A percentile compares a stretch with the other conserved stretches of the same genome.
Evolutionary conservation across 2,329 filamentous ascomycete species (phyloP).

Genomic region (Fusarium brevicatenulatum): DNA sequence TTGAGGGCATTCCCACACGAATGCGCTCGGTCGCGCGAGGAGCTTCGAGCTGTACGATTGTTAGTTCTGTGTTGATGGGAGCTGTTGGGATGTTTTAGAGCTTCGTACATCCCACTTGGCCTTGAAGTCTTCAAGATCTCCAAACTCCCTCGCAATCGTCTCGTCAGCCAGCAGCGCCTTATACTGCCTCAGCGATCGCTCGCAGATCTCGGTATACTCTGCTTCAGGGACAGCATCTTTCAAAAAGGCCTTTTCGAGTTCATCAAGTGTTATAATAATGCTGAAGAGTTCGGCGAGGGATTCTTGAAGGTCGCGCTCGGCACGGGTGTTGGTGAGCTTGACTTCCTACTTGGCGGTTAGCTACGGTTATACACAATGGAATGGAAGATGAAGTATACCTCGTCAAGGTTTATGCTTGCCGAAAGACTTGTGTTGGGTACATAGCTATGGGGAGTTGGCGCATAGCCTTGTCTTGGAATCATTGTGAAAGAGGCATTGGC

Average conservation of each 20-base stretch:
- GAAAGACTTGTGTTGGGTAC: conserved; percentile 84
- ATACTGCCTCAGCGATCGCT: conserved; percentile 93
- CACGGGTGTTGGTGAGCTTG: conserved; percentile 85
- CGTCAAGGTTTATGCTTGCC: conserved; percentile 92
- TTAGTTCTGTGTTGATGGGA: background rate
- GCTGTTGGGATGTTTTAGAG: rapidly evolving
- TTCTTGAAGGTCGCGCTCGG: conserved; percentile 93
- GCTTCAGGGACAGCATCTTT: conserved; percentile 92
- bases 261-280: conserved; percentile 94
- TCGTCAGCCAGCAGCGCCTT: conserved; percentile 93
- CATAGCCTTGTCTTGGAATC: conserved; percentile 77
- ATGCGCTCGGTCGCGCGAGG: conserved; percentile 93
- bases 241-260: conserved; percentile 94
- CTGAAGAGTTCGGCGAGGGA: conserved; percentile 97
- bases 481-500: conserved; percentile 54
- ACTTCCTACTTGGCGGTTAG: conserved; percentile 75
- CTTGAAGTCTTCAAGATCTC: conserved; percentile 90
- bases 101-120: conserved; percentile 82
- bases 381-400: conserved; percentile 64
- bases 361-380: background rate
- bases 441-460: conserved; percentile 90
- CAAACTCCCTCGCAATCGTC: conserved; percentile 87
- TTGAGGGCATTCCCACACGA: conserved; percentile 91
- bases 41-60: conserved; percentile 78
- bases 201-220: conserved; percentile 97